phyloP scores from a whole-genome alignment of 148 eudicot species.

The Rhododendron williamsianum region DNA sequence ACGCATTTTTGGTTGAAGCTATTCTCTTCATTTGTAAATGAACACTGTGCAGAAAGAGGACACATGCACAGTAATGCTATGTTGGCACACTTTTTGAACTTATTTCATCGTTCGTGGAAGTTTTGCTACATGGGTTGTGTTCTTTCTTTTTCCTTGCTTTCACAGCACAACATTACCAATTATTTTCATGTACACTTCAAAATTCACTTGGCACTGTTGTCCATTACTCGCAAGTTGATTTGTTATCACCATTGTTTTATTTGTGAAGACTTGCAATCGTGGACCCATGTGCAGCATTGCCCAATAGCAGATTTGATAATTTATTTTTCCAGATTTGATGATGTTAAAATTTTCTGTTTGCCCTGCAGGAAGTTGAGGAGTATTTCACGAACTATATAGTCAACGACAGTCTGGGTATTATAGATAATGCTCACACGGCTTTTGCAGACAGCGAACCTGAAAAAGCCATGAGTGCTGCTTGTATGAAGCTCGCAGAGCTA shows the following conservation, averaged over 20 bases:
- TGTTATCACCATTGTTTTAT: neutral
- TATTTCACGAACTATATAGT: conserved; percentile 52
- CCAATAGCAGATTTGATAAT: neutral
- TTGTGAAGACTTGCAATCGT: neutral
- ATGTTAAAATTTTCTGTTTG: neutral
- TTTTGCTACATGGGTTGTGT: neutral
- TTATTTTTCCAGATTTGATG: neutral
- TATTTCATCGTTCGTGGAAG: neutral
- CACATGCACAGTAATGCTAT: neutral
- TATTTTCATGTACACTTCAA: neutral
- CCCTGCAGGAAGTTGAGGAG: conserved; percentile 46
- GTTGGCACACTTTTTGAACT: neutral
- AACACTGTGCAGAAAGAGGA: neutral
- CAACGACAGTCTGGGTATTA: conserved; percentile 56
- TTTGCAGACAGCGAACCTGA: conserved; percentile 37
- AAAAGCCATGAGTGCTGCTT: conserved; percentile 44
- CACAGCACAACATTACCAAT: neutral
- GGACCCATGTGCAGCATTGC: too few relatives aligned
- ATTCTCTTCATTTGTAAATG: neutral
- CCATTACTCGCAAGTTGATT: neutral
- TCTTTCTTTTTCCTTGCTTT: neutral
- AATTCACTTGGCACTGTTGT: neutral
- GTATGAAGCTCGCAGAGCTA: conserved; percentile 45
- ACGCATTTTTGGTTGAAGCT: neutral
- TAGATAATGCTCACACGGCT: conserved; percentile 54